These are phyloP conservation scores for Coemansia erecta DNA, from an alignment of 192 early-diverging fungal species.

Conservation along the genomic window DNA sequence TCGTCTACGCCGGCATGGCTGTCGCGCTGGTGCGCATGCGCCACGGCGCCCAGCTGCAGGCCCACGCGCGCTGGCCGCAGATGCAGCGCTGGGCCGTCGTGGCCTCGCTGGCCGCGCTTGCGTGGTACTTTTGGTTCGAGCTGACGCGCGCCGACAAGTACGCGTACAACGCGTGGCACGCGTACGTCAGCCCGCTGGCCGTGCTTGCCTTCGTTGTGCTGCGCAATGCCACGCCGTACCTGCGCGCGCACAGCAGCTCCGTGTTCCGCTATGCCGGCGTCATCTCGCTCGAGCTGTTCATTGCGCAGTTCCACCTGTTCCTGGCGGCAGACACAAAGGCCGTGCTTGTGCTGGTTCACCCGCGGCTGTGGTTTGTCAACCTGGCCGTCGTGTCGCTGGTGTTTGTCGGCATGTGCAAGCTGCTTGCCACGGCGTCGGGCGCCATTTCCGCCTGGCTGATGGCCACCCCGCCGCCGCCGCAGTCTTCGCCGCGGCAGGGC, in stretches of 20 bases:
- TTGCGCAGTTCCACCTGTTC: constrained; percentile 79
- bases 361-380: constrained; percentile 56
- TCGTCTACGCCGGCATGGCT: constrained; percentile 69
- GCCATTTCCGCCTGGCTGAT: constrained; percentile 33
- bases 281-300: constrained; percentile 72
- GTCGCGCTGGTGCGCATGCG: constrained; percentile 55
- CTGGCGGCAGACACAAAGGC: constrained; percentile 73
- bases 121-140: constrained; percentile 59
- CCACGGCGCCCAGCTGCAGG: constrained; percentile 38
- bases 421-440: constrained; percentile 52
- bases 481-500: not conserved
- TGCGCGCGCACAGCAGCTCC: constrained; percentile 57
- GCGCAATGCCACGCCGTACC: constrained; percentile 58
- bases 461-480: not conserved
- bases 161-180: constrained; percentile 65
- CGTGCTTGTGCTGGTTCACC: constrained; percentile 59
- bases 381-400: constrained; percentile 44
- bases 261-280: constrained; percentile 62
- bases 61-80: constrained; percentile 40
- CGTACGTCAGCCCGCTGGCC: constrained; percentile 62
- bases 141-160: constrained; percentile 53
- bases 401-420: constrained; percentile 54
- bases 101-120: constrained; percentile 38
- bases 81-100: constrained; percentile 34
- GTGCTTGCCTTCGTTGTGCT: constrained; percentile 64